phyloP scores from a whole-genome alignment of 164 flowering plant genomes.

The Aristolochia californica region DNA sequence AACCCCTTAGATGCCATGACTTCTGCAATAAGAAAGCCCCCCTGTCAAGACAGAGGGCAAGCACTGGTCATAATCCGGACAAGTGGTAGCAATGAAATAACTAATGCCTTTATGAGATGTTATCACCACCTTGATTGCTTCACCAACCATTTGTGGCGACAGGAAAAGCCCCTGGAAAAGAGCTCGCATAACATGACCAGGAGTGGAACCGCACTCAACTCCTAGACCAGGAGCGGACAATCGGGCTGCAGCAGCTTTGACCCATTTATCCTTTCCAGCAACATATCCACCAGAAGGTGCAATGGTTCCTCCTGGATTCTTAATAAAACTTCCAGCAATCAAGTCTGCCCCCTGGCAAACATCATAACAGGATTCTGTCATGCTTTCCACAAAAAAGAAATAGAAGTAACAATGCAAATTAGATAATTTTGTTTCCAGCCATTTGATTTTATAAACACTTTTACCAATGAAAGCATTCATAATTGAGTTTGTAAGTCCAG shows the following conservation, averaged over 20 bases:
- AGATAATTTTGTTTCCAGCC: background rate
- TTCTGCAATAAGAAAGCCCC: constrained; percentile 67
- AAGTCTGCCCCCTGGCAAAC: constrained; percentile 74
- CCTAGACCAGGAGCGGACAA: constrained; percentile 91
- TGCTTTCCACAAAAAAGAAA: background rate
- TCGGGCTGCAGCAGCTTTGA: constrained; percentile 76
- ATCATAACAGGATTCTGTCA: constrained; percentile 7
- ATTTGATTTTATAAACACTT: background rate
- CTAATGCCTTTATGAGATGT: too few species aligned
- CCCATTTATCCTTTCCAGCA: constrained; percentile 68
- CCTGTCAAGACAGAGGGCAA: constrained; percentile 24
- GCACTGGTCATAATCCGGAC: background rate
- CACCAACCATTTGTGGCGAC: constrained; percentile 89
- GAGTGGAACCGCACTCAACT: constrained; percentile 72
- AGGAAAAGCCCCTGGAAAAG: constrained; percentile 76
- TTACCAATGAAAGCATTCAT: background rate
- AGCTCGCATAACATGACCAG: constrained; percentile 73
- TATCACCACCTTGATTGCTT: constrained; percentile 62
- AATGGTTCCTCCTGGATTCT: constrained; percentile 89
- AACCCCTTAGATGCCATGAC: constrained; percentile 74
- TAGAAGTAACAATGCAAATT: constrained; percentile 1
- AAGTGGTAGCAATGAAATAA: background rate
- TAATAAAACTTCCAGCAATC: constrained; percentile 86
- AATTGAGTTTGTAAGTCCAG: background rate
- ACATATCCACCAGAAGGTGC: constrained; percentile 95